Evolutionary conservation across 1,284 basidiomycete genomes (phyloP).

Genomic region (Mycosarcoma maydis): DNA sequence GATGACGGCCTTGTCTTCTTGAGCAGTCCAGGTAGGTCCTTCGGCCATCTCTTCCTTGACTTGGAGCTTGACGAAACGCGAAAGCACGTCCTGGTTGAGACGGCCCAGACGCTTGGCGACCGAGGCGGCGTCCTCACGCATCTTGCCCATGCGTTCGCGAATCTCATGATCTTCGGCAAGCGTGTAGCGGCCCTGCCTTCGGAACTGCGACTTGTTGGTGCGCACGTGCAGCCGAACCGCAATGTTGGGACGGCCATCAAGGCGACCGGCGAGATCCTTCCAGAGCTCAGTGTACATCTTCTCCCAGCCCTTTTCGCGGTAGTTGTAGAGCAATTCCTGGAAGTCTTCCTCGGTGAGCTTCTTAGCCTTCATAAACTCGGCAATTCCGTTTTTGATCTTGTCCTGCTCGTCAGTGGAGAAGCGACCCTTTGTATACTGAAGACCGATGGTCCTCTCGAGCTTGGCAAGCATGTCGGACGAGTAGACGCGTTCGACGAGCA

Average conservation of each 20-base stretch:
- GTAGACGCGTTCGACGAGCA: slow-evolving; percentile 50
- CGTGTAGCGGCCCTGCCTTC: slow-evolving; percentile 40
- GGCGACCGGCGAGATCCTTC: slow-evolving; percentile 42
- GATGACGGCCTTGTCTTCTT: slow-evolving; percentile 49
- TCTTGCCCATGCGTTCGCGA: slow-evolving; percentile 20
- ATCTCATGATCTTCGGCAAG: slow-evolving; percentile 43
- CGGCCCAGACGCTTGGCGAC: slow-evolving; percentile 51
- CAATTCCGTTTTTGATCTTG: slow-evolving; percentile 42
- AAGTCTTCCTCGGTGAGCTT: slow-evolving; percentile 42
- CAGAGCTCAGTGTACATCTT: slow-evolving; percentile 48
- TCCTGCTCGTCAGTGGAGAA: slow-evolving; percentile 44
- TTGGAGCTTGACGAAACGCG: slow-evolving; percentile 43
- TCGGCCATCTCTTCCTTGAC: slow-evolving; percentile 39
- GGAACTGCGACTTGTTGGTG: slow-evolving; percentile 45
- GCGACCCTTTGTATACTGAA: slow-evolving; percentile 42
- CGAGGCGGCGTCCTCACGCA: slow-evolving; percentile 28
- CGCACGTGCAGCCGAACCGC: slow-evolving; percentile 42
- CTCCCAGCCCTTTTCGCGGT: slow-evolving; percentile 41
- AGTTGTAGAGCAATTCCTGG: slow-evolving; percentile 50
- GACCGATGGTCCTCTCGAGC: slow-evolving; percentile 46
- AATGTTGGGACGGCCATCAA: slow-evolving; percentile 43
- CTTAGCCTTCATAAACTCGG: slow-evolving; percentile 41
- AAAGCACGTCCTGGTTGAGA: slow-evolving; percentile 37
- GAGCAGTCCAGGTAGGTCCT: slow-evolving; percentile 28
- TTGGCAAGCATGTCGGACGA: slow-evolving; percentile 45